Percentiles rank a stretch among this genome's conserved stretches.
These are phyloP conservation scores for Somion occarium DNA, from an alignment of 1,284 basidiomycete genomes.

Conservation along the genomic window DNA sequence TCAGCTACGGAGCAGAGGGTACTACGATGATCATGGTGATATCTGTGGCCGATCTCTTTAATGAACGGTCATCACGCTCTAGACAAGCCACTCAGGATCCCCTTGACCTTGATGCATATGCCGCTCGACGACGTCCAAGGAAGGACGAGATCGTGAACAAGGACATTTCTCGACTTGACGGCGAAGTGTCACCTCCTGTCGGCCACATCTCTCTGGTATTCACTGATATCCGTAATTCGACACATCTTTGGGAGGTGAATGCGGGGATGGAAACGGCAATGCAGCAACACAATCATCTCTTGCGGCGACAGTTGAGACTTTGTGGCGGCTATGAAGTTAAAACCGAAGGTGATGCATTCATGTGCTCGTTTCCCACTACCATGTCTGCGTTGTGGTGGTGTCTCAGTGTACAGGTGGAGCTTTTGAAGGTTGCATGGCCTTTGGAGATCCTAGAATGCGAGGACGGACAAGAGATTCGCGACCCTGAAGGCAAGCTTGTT, in stretches of 20 bases:
- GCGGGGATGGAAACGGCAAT: constrained; percentile 96
- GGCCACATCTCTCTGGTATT: constrained; percentile 95
- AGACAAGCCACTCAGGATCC: constrained; percentile 42
- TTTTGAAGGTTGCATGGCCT: constrained; percentile 91
- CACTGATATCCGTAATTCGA: constrained; percentile 98
- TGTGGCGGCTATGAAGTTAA: constrained; percentile 99
- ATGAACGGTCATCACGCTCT: constrained; percentile 34
- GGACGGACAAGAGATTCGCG: constrained; percentile 83
- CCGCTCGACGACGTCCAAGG: constrained; percentile 25
- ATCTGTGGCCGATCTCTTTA: constrained; percentile 78
- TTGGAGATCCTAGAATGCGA: constrained; percentile 90
- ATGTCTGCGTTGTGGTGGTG: constrained; percentile 90
- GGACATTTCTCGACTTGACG: constrained; percentile 58
- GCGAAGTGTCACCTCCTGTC: constrained; percentile 83
- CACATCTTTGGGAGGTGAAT: constrained; percentile 96
- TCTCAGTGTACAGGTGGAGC: constrained; percentile 82
- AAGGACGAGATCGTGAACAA: constrained; percentile 50
- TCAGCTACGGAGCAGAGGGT: constrained; percentile 94
- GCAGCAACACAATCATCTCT: constrained; percentile 84
- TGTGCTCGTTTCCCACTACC: constrained; percentile 94
- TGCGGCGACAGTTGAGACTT: constrained; percentile 83
- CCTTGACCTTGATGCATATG: constrained; percentile 36
- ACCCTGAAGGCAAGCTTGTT: constrained; percentile 67
- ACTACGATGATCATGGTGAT: constrained; percentile 99
- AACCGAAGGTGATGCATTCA: constrained; percentile 99